Percentiles rank a stretch among this genome's conserved stretches.
phyloP scores from a whole-genome alignment of 106 monocot genomes.

The Allium fistulosum region DNA sequence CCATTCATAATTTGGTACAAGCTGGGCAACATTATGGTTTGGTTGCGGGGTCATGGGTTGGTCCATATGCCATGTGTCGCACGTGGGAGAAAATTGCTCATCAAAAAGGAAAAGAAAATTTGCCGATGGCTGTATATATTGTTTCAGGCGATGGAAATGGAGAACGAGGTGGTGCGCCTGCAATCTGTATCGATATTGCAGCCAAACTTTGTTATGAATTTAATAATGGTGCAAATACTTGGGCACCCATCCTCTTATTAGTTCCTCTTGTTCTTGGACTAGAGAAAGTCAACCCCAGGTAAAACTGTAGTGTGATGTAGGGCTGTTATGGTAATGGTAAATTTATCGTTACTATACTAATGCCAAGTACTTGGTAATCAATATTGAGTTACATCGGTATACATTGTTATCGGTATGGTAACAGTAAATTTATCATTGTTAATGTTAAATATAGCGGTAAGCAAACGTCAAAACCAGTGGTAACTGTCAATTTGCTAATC shows the following conservation, averaged over 20 bases:
- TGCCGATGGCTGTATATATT: slow-evolving; percentile 81
- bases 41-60: slow-evolving; percentile 89
- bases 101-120: slow-evolving; percentile 10
- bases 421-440: too few species aligned
- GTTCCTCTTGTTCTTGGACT: slow-evolving; percentile 98
- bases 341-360: too few species aligned
- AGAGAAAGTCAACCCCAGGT: slow-evolving; percentile 93
- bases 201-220: slow-evolving; percentile 48
- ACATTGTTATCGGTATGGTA: too few species aligned
- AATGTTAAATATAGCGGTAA: too few species aligned
- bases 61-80: slow-evolving; percentile 98
- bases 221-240: slow-evolving; percentile 26
- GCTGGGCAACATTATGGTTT: slow-evolving; percentile 85
- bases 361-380: too few species aligned
- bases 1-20: slow-evolving; percentile 84
- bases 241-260: slow-evolving; percentile 72
- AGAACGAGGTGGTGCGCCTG: slow-evolving; percentile 92
- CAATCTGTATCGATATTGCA: slow-evolving; percentile 64
- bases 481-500: too few species aligned
- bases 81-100: slow-evolving; percentile 79
- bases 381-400: too few species aligned
- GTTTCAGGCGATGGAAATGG: slow-evolving; percentile 98
- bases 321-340: too few species aligned
- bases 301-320: slow-evolving; percentile 2
- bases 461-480: too few species aligned